phyloP scores from a whole-genome alignment of 169 alveolate genomes.

The Plasmodium billcollinsi region DNA sequence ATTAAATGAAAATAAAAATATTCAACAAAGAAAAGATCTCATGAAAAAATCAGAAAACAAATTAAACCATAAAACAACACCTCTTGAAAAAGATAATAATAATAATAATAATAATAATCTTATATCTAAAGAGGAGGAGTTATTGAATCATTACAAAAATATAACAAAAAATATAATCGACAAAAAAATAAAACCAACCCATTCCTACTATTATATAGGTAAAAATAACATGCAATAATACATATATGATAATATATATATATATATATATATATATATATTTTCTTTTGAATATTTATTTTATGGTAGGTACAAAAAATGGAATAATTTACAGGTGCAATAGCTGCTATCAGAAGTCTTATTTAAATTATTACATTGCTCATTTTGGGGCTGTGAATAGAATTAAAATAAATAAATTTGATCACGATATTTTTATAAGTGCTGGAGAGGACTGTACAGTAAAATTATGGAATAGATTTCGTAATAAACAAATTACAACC shows the following conservation, averaged over 20 bases:
- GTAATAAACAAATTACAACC: conserved; percentile 59
- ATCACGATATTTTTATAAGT: conserved; percentile 72
- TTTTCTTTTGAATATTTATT: not conserved
- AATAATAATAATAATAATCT: conserved; percentile 4
- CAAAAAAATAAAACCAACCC: conserved; percentile 61
- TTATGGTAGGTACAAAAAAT: conserved; percentile 54
- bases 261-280: not conserved
- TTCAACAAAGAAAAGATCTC: not conserved
- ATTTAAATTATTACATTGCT: conserved; percentile 56
- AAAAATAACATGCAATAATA: not conserved
- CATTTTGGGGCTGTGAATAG: conserved; percentile 73
- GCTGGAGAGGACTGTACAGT: conserved; percentile 76
- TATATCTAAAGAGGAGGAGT: conserved; percentile 55
- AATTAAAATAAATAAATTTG: conserved; percentile 64
- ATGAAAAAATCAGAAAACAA: not conserved
- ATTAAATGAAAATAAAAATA: conserved; percentile 1
- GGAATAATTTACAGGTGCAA: conserved; percentile 76
- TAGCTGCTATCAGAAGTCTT: conserved; percentile 73
- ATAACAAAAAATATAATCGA: conserved; percentile 66
- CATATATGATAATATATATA: not conserved
- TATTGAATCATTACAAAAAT: conserved; percentile 59
- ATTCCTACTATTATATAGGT: conserved; percentile 73
- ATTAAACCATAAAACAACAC: not conserved
- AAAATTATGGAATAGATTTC: conserved; percentile 63
- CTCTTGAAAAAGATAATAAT: not conserved